Base-by-base conservation (phyloP, 2,329 filamentous ascomycete species). In the Pseudogymnoascus sp. region DNA sequence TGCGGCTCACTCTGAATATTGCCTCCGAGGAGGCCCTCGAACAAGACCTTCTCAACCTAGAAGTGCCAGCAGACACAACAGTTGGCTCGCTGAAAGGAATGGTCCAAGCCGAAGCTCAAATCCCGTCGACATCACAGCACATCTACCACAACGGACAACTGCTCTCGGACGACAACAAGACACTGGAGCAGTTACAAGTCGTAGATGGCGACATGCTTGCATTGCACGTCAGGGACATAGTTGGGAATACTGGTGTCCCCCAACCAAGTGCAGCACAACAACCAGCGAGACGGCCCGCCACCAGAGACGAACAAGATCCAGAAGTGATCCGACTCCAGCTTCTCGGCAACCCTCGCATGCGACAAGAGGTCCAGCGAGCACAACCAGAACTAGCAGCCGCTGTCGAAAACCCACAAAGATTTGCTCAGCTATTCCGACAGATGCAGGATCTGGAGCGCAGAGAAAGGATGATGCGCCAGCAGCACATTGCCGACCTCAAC, bases 191-290 rank as follows among this genome's bases (percentile, higher is more conserved):
- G 69, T 82, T 92, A 33, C 83, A 88, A 42, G 88, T 99, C 69
- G 84, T 80, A 58, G 90, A 97, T 76, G 91, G 91, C 61, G 94
- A 97, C 71, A 92, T 99, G 89, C 79, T 99, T 66, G 91, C 89
- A 31, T 83, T 97, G 68, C 89, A 96, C 72, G 87, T 96, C 64
- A 76, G 84, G 64, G 81, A 85, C 67, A 82, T 80, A 76, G 77
- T 77, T 60, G 79, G 79, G 66, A 79, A 72, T 69, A 77, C 77
- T 36, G 74, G 75, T 58, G 72, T 78, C 39, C 67, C 68, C 65
- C 68, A 67, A 63, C 52, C 68, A 65, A 60, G 71, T 67, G 59
- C 52, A 74, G 73, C 61, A 64, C 65, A 37, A 61, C 65, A 64
- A 58, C 63, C 65, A 65, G 64, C 65, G 45, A 61, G 61, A 61